Evolutionary conservation across 257 asterid species (phyloP), one percentile per base, ranked within the genome.

Genomic region (Pogostemon cablin): DNA sequence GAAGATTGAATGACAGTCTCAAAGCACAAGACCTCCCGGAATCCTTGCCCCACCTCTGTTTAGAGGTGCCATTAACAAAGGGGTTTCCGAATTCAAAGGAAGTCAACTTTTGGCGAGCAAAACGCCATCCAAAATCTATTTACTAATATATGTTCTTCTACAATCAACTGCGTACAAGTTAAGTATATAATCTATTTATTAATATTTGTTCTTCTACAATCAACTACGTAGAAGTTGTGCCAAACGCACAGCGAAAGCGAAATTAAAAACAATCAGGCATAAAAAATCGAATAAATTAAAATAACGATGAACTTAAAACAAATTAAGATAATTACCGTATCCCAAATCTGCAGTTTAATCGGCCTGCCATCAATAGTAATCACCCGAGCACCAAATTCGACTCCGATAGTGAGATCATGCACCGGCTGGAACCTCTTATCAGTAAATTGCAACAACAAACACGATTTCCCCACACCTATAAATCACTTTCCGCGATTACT

Each of bases 311-410:
- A 58, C 3, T 35, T 9, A 54, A 15, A n/a, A 38, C 12, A 38
- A 8, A 7, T 2, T 15, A 41, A 48, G 44, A 2, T 11, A 67
- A 61, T 40, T 74, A 82, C 84, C 66, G 84, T 83, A 54, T 83
- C 84, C 87, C 84, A 79, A 25, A 80, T 80, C 79, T 83, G 87
- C 53, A 83, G 77, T 70, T 80, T 79, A 37, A 83, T 61, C 62
- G 82, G 87, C 52, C 75, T 71, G 61, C 77, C 77, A n/a, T 80
- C 81, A 8, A 80, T 74, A 17, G 77, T 77, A 12, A 83, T 73
- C 82, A 74, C 75, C 10, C 87, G 80, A 35, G 87, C 81, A 9
- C 87, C 84, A 52, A 79, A 83, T 50, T 83, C 85, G 10, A 80
- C 87, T 53, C 87, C 87, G n/a, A 80, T 79, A 1, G 87, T 83